Conservation (phyloP, 192 early-diverging fungal genomes). For the Coemansia sp. region DNA sequence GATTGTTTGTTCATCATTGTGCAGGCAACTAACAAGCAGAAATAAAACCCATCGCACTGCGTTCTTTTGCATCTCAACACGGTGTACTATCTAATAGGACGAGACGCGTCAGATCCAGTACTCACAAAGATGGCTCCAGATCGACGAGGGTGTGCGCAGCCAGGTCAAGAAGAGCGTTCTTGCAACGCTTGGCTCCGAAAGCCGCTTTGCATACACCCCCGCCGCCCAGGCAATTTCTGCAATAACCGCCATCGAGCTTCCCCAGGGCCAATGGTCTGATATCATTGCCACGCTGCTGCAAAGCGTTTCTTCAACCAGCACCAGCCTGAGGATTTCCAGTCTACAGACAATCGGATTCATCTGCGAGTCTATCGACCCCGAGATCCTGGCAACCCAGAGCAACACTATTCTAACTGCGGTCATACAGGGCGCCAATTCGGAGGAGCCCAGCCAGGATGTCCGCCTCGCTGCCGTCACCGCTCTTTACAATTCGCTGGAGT, state of each 20-base stretch:
- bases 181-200: conserved; percentile 41
- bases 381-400: conserved; percentile 76
- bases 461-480: conserved; percentile 86
- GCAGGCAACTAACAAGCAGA: neutral
- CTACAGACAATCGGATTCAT: conserved; percentile 91
- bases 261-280: conserved; percentile 81
- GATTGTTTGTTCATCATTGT: neutral
- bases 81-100: conserved; percentile 26
- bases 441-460: conserved; percentile 86
- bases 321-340: conserved; percentile 72
- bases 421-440: conserved; percentile 90
- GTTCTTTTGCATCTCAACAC: neutral
- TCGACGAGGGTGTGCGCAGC: conserved; percentile 56
- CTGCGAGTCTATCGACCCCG: conserved; percentile 84
- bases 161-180: conserved; percentile 72
- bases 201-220: conserved; percentile 59
- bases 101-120: conserved; percentile 57
- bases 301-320: conserved; percentile 70
- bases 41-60: neutral
- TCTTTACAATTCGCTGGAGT: conserved; percentile 93
- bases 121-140: conserved; percentile 64
- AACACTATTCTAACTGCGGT: conserved; percentile 94
- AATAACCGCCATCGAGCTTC: conserved; percentile 92
- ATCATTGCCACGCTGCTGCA: conserved; percentile 79
- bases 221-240: conserved; percentile 86